Percentiles rank a stretch among this genome's conserved stretches.
Conservation (phyloP, 2,329 filamentous ascomycete species). For the Cryoendolithus antarcticus region DNA sequence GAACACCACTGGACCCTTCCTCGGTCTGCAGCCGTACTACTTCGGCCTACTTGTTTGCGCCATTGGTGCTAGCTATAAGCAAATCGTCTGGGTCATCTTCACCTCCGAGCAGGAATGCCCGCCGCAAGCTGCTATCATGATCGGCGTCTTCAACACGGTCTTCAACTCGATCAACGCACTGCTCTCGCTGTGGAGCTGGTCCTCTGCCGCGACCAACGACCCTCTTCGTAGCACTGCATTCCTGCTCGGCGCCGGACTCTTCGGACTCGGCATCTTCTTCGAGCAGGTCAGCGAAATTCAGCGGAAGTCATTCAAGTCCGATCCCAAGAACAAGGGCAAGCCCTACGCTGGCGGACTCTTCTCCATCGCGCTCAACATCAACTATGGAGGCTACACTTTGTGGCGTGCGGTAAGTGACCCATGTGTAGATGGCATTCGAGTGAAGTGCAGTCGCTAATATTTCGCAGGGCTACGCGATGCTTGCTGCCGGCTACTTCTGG, state of each 20-base stretch:
- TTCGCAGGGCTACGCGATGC: neutral
- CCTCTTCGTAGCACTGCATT: constrained; percentile 31
- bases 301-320: constrained; percentile 14
- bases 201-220: constrained; percentile 32
- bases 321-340: constrained; percentile 14
- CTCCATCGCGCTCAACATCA: constrained; percentile 14
- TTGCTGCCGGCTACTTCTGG: neutral
- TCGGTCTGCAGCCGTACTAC: constrained; percentile 7
- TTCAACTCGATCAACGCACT: constrained; percentile 44
- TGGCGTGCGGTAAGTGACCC: constrained; percentile 6
- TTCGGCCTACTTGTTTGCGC: constrained; percentile 5
- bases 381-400: constrained; percentile 17
- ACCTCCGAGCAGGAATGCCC: constrained; percentile 1
- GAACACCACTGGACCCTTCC: neutral
- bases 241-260: constrained; percentile 38
- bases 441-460: too few relatives aligned
- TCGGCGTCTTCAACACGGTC: constrained; percentile 42
- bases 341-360: constrained; percentile 15
- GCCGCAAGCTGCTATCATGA: neutral
- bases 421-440: too few relatives aligned
- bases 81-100: constrained; percentile 8
- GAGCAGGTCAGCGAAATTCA: constrained; percentile 42
- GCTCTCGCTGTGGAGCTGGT: constrained; percentile 38
- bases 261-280: constrained; percentile 38
- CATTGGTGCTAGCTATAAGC: constrained; percentile 6